phyloP scores from a whole-genome alignment of 345 rosid species.

The Ceriops zippeliana region DNA sequence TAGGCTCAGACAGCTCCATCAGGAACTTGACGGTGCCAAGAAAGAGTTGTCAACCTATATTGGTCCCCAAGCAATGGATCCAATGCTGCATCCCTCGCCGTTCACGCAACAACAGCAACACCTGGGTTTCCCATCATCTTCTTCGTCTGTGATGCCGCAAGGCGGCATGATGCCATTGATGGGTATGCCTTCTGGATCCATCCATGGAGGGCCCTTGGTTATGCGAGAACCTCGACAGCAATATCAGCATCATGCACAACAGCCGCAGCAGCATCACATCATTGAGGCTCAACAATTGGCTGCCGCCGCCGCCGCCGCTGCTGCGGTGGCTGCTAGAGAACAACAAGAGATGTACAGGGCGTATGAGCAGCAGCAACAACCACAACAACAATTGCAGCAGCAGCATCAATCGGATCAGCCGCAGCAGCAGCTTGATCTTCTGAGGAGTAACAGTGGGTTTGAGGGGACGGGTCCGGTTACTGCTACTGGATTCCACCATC shows the following conservation, averaged over 20 bases:
- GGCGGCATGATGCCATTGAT: slow-evolving; percentile 5
- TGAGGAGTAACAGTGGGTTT: slow-evolving; percentile 6
- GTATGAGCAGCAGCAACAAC: slow-evolving; percentile 4
- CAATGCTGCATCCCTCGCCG: neutral
- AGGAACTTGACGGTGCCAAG: neutral
- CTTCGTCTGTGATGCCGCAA: neutral
- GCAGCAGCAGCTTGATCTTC: slow-evolving; percentile 3
- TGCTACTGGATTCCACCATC: neutral
- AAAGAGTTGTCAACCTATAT: slow-evolving; percentile 5
- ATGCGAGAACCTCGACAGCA: slow-evolving; percentile 2
- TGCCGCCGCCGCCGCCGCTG: neutral
- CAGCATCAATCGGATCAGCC: neutral
- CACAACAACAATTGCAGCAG: neutral
- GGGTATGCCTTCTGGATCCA: neutral
- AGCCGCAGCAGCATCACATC: neutral
- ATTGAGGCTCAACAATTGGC: slow-evolving; percentile 7
- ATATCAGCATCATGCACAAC: neutral
- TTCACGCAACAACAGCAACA: neutral
- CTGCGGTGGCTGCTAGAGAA: neutral
- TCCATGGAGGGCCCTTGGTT: neutral
- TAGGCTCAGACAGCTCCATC: neutral
- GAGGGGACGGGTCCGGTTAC: neutral
- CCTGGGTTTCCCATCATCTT: neutral
- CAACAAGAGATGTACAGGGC: slow-evolving; percentile 2
- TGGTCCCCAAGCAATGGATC: slow-evolving; percentile 5